phyloP scores from a whole-genome alignment of 345 rosid genomes.

The Brassica carinata region DNA sequence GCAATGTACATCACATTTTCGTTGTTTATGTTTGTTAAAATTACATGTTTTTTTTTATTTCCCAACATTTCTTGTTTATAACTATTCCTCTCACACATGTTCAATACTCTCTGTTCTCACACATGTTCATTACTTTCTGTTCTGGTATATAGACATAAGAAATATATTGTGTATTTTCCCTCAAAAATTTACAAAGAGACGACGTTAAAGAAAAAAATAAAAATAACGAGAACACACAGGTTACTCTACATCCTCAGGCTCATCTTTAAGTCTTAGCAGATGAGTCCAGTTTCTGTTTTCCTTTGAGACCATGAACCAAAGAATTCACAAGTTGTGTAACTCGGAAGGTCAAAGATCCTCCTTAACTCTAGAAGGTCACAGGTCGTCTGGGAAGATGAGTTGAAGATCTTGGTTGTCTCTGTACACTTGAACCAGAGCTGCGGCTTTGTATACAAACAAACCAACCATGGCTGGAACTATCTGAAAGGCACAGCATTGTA shows the following conservation, averaged over 20 bases:
- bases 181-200: conserved; percentile 13
- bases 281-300: conserved; percentile 6
- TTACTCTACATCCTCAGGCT: neutral
- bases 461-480: conserved; percentile 91
- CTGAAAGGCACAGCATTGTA: conserved; percentile 40
- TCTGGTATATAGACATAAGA: neutral
- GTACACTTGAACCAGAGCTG: conserved; percentile 89
- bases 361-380: neutral
- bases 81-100: neutral
- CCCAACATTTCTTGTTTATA: neutral
- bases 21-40: neutral
- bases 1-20: neutral
- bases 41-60: neutral
- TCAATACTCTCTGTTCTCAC: neutral
- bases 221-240: neutral
- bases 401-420: conserved; percentile 88
- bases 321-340: neutral
- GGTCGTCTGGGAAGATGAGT: conserved; percentile 65
- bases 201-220: neutral
- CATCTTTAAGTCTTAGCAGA: neutral
- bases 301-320: neutral
- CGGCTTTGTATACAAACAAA: conserved; percentile 92
- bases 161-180: neutral
- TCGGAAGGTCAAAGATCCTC: conserved; percentile 12
- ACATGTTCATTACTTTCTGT: neutral